Evolutionary conservation across 1,139 yeast species (phyloP).

Genomic region (Sugiyamaella japonica): DNA sequence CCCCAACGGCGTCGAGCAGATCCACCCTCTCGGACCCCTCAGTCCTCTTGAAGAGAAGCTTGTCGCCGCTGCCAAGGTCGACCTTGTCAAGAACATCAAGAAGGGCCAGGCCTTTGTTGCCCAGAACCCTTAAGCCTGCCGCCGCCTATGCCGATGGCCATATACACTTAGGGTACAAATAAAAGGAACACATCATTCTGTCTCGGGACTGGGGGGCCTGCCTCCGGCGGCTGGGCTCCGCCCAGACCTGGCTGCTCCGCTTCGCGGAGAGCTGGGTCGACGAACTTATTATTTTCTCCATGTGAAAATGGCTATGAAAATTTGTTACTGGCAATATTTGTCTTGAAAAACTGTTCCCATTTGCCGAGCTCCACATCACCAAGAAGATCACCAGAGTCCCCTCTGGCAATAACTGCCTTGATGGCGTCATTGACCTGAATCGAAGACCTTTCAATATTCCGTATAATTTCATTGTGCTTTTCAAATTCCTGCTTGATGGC

Average conservation of each 20-base stretch:
- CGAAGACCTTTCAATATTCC: slow-evolving; percentile 33
- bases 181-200: not conserved
- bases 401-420: slow-evolving; percentile 16
- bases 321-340: slow-evolving; percentile 4
- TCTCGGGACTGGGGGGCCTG: not conserved
- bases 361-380: slow-evolving; percentile 30
- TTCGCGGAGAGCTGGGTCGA: not conserved
- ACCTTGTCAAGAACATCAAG: slow-evolving; percentile 57
- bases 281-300: no score
- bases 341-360: slow-evolving; percentile 25
- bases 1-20: slow-evolving; percentile 80
- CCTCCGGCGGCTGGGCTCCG: slow-evolving; percentile 12
- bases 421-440: slow-evolving; percentile 31
- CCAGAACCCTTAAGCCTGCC: slow-evolving; percentile 41
- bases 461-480: slow-evolving; percentile 43
- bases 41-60: slow-evolving; percentile 79
- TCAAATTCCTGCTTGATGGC: slow-evolving; percentile 55
- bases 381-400: slow-evolving; percentile 21
- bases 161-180: not conserved
- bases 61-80: slow-evolving; percentile 48
- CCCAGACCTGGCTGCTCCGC: slow-evolving; percentile 3
- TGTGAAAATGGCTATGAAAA: not conserved
- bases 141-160: not conserved
- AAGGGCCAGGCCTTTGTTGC: slow-evolving; percentile 66
- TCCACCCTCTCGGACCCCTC: slow-evolving; percentile 72